Percentiles rank a stretch among this genome's conserved stretches.
These are phyloP conservation scores for Guadua angustifolia DNA, from an alignment of 176 grass and related monocot species.

Conservation along the genomic window DNA sequence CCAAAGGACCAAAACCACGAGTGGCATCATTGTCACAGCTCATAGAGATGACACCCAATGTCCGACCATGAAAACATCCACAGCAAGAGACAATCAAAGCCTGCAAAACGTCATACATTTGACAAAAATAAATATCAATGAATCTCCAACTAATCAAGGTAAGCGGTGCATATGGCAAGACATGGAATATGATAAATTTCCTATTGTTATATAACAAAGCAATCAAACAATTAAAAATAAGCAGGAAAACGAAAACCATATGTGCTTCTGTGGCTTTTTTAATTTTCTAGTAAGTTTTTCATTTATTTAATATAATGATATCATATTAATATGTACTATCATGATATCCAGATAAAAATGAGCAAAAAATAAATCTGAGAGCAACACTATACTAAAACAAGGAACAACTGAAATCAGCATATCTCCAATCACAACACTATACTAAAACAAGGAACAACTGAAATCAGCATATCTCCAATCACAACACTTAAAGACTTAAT, in stretches of 20 bases:
- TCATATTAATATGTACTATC: not conserved
- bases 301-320: slow-evolving; percentile 18
- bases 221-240: not conserved
- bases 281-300: not conserved
- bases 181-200: not conserved
- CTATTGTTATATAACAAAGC: slow-evolving; percentile 1
- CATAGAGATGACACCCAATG: slow-evolving; percentile 91
- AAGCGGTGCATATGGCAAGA: not conserved
- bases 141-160: slow-evolving; percentile 15
- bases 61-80: slow-evolving; percentile 94
- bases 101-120: slow-evolving; percentile 52
- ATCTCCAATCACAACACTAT: not conserved
- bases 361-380: not conserved
- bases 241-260: not conserved
- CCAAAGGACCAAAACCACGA: slow-evolving; percentile 86
- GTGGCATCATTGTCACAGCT: slow-evolving; percentile 99
- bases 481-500: slow-evolving; percentile 4
- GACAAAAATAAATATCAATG: slow-evolving; percentile 5
- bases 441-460: not conserved
- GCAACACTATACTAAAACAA: slow-evolving; percentile 19
- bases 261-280: not conserved
- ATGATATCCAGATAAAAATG: slow-evolving; percentile 12
- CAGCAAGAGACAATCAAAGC: slow-evolving; percentile 94
- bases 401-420: not conserved
- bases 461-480: not conserved